Base-by-base conservation (phyloP, 2,329 filamentous ascomycete genomes). In the Colletotrichum cordylinicola region DNA sequence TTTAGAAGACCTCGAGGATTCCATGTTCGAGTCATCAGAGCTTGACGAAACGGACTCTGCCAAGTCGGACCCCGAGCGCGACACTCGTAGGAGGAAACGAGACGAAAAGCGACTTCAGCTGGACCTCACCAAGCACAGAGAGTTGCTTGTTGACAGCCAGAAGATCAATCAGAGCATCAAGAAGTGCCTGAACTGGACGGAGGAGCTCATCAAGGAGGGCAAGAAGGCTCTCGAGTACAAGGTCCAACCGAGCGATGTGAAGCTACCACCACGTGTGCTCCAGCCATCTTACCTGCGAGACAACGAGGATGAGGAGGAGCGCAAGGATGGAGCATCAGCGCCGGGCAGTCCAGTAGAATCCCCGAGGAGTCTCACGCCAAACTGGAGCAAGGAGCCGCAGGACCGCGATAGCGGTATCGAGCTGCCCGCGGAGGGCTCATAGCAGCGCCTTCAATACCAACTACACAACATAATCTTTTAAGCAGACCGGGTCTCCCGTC, bases 91-190 rank as follows among this genome's bases (percentile, higher is more conserved):
- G 77, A 90, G 92, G n/a, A 90, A 91, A 65, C 91, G 91, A 69
- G 96, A 98, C 78, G 95, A 98, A 82, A 93, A 93, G 79, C 92
- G 95, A 35, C 88, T 98, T n/a, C 91, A 94, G 79, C 89, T 96
- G 6, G 97, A 99, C 83, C 89, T 99, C 1, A 91, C 93, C 5
- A 96, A 96, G 82, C 97, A 99, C 83, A 95, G 96, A 79, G 94
- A 98, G 81, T 88, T 98, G 2, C 90, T 99, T 10, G 88, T 96
- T 52, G 96, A 98, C 82, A 97, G 94, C 79, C 96, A 98, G 81
- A 98, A 96, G 86, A 96, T 98, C 88, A 98, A 98, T 82, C 95
- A 98, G 83, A 98, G 95, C 83, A 90, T 99, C 61, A 98, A 95
- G 83, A 91, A 95, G 64, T 99, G 97, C 83, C 89, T 98, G 39